Conservation (phyloP, 495 filamentous ascomycete species). For the Cryomyces antarcticus region DNA sequence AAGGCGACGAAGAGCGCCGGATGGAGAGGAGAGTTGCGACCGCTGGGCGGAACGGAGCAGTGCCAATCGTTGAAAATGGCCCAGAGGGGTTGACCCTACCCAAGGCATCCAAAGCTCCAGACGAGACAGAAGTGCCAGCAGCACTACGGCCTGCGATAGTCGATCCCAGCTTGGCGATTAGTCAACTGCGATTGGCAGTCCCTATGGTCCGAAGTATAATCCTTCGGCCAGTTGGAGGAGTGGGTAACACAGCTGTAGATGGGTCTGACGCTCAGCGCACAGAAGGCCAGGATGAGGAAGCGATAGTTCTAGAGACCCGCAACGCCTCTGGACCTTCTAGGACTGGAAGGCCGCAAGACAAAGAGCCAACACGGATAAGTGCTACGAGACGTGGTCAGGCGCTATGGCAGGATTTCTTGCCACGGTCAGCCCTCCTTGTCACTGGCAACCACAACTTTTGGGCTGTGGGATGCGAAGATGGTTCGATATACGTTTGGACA, state of each 20-base stretch:
- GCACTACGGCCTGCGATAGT: slow-evolving; percentile 74
- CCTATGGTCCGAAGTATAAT: slow-evolving; percentile 74
- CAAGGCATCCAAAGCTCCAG: slow-evolving; percentile 1
- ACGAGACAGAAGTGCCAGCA: slow-evolving; percentile 32
- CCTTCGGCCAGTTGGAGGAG: slow-evolving; percentile 38
- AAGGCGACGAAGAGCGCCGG: slow-evolving; percentile 47
- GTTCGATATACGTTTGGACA: slow-evolving; percentile 81
- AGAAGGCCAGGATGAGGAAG: slow-evolving; percentile 43
- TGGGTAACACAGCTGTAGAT: slow-evolving; percentile 7
- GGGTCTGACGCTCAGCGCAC: background rate
- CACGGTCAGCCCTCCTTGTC: slow-evolving; percentile 58
- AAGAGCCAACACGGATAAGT: slow-evolving; percentile 66
- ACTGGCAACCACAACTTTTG: slow-evolving; percentile 83
- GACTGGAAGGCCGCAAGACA: slow-evolving; percentile 35
- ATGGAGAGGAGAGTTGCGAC: slow-evolving; percentile 39
- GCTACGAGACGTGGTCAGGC: slow-evolving; percentile 64
- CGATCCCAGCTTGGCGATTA: slow-evolving; percentile 58
- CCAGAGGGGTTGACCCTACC: slow-evolving; percentile 47
- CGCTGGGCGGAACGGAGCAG: slow-evolving; percentile 39
- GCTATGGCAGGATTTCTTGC: slow-evolving; percentile 87
- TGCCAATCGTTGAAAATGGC: slow-evolving; percentile 54
- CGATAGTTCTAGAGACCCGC: slow-evolving; percentile 48
- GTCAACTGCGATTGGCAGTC: slow-evolving; percentile 74
- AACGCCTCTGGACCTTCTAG: slow-evolving; percentile 41
- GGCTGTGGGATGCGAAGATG: slow-evolving; percentile 85